Evolutionary conservation across 345 rosid species (phyloP).

Genomic region (Litchi chinensis): DNA sequence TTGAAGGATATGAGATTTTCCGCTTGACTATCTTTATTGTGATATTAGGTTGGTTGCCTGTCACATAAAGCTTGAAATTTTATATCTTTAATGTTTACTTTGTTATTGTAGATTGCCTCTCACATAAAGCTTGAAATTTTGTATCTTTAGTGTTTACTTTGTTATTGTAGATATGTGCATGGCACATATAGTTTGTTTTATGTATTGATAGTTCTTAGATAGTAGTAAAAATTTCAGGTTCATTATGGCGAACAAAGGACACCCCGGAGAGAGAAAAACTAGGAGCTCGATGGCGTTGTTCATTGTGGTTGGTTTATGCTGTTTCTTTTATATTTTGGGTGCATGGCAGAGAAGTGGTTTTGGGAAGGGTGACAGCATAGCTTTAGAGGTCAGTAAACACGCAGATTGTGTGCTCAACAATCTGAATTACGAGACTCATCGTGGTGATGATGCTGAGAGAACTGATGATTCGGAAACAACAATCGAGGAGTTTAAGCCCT

Average conservation of each 20-base stretch:
- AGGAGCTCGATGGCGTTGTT: constrained; percentile 50
- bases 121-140: not conserved
- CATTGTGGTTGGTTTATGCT: constrained; percentile 49
- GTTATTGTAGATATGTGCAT: not conserved
- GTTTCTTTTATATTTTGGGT: constrained; percentile 67
- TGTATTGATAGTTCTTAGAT: not conserved
- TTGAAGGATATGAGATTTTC: not conserved
- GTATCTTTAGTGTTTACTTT: not conserved
- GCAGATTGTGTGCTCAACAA: constrained; percentile 53
- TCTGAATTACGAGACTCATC: constrained; percentile 55
- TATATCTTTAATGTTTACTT: not conserved
- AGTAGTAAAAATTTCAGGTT: constrained; percentile 8
- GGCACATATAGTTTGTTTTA: not conserved
- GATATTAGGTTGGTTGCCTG: not conserved
- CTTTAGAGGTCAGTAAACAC: constrained; percentile 47
- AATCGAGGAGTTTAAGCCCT: constrained; percentile 41
- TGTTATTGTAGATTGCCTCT: not conserved
- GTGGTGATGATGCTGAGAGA: constrained; percentile 33
- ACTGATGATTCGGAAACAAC: constrained; percentile 27
- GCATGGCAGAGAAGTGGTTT: constrained; percentile 79
- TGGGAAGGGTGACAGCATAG: constrained; percentile 66
- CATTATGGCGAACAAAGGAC: constrained; percentile 39
- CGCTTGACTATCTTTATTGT: not conserved
- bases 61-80: not conserved
- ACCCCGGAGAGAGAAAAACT: constrained; percentile 39